Conservation (phyloP, 2,329 filamentous ascomycete species). For the Fusarium sp. region DNA sequence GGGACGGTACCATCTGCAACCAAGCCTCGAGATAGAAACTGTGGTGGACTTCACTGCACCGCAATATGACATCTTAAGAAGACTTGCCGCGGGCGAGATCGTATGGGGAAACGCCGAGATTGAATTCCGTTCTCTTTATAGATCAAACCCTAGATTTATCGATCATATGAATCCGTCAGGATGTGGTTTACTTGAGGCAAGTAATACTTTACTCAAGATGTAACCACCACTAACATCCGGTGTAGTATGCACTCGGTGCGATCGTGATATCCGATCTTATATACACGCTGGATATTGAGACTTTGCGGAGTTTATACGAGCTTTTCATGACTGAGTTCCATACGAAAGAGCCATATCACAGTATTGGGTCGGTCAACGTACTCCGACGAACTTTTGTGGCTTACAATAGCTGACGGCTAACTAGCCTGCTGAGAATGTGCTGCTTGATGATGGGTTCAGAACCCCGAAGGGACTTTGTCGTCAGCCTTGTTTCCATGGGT, state of each 20-base stretch:
- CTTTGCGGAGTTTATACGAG: background rate
- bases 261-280: no score
- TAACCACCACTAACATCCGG: background rate
- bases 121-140: background rate
- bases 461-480: no score
- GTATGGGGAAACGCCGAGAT: background rate
- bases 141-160: background rate
- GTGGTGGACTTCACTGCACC: conserved; percentile 1
- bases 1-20: conserved; percentile 11
- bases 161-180: background rate
- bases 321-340: background rate
- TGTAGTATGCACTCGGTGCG: background rate
- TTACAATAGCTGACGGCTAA: background rate
- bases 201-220: background rate
- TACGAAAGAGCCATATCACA: background rate
- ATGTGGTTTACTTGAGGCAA: conserved; percentile 9
- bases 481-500: background rate
- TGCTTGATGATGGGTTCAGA: rapidly evolving
- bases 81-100: rapidly evolving
- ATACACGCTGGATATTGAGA: no score
- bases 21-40: conserved; percentile 3
- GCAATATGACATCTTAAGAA: background rate
- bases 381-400: no score
- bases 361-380: background rate
- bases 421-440: background rate